These are phyloP conservation scores for Chlorella sp. DNA, from an alignment of 139 green algal genomes.

Conservation along the genomic window DNA sequence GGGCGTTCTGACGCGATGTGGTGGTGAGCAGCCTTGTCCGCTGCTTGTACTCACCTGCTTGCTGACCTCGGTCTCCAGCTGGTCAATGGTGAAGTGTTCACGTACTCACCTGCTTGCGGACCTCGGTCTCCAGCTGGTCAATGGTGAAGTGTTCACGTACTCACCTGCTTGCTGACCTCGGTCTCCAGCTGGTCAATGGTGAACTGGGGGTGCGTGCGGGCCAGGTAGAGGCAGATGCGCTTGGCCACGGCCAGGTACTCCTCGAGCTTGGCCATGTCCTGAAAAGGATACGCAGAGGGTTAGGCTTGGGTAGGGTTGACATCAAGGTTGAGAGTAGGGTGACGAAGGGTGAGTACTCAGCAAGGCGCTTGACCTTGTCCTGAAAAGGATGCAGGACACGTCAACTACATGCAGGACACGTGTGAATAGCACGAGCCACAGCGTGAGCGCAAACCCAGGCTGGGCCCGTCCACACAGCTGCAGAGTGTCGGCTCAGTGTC, in stretches of 20 bases:
- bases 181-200: conserved; percentile 83
- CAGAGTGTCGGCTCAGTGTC: too few species aligned
- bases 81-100: too few species aligned
- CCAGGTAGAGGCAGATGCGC: conserved; percentile 79
- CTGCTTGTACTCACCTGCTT: too few species aligned
- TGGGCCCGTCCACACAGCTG: too few species aligned
- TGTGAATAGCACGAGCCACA: too few species aligned
- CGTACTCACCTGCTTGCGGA: too few species aligned
- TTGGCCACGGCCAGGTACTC: conserved; percentile 67
- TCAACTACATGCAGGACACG: not conserved
- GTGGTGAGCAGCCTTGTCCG: too few species aligned
- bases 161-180: conserved; percentile 48
- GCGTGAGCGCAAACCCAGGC: too few species aligned
- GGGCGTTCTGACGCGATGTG: too few species aligned
- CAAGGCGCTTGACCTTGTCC: conserved; percentile 27
- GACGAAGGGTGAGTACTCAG: too few species aligned
- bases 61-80: conserved; percentile 67
- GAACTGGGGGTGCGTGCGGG: conserved; percentile 63
- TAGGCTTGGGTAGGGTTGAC: not conserved
- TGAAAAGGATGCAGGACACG: conserved; percentile 5
- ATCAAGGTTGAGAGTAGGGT: too few species aligned
- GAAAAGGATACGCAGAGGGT: not conserved
- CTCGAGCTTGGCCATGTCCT: conserved; percentile 32
- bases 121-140: conserved; percentile 76
- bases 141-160: too few species aligned